phyloP scores from a whole-genome alignment of 345 rosid species.

The Arabis hirsuta region DNA sequence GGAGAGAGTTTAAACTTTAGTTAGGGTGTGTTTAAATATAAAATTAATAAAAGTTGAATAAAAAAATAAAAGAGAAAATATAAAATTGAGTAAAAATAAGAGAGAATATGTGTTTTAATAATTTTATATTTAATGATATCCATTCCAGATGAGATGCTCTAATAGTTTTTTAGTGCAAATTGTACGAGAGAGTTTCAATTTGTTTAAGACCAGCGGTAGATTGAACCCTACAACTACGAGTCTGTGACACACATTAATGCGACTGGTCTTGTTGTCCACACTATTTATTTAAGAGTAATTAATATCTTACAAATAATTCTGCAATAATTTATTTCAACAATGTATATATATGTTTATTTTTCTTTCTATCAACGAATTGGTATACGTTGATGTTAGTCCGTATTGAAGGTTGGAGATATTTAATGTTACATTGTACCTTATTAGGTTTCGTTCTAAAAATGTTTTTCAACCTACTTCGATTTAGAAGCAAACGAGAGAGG shows the following conservation, averaged over 20 bases:
- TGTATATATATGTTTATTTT: not conserved
- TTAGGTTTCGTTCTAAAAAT: slow-evolving; percentile 13
- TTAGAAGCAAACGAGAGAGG: not conserved
- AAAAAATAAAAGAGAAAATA: too few species aligned
- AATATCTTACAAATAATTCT: not conserved
- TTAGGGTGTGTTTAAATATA: too few species aligned
- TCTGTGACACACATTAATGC: slow-evolving; percentile 38
- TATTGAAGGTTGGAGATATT: slow-evolving; percentile 18
- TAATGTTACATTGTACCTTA: slow-evolving; percentile 5
- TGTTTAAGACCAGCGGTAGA: too few species aligned
- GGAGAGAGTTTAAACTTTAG: too few species aligned
- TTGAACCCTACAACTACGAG: slow-evolving; percentile 13
- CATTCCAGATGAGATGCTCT: too few species aligned
- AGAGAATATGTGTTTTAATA: too few species aligned
- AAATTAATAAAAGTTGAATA: too few species aligned
- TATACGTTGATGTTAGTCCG: not conserved
- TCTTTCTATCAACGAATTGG: not conserved
- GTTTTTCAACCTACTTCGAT: not conserved
- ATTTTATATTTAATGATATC: too few species aligned
- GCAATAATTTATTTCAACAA: not conserved
- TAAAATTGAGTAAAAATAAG: too few species aligned
- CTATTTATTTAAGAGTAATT: not conserved
- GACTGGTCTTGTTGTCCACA: slow-evolving; percentile 15
- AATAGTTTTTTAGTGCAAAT: too few species aligned
- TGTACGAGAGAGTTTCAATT: too few species aligned